A percentile compares a stretch with the other conserved stretches of the same genome.
These are phyloP conservation scores for Trypethelium eluteriae DNA, from an alignment of 495 filamentous ascomycete species.

Conservation along the genomic window DNA sequence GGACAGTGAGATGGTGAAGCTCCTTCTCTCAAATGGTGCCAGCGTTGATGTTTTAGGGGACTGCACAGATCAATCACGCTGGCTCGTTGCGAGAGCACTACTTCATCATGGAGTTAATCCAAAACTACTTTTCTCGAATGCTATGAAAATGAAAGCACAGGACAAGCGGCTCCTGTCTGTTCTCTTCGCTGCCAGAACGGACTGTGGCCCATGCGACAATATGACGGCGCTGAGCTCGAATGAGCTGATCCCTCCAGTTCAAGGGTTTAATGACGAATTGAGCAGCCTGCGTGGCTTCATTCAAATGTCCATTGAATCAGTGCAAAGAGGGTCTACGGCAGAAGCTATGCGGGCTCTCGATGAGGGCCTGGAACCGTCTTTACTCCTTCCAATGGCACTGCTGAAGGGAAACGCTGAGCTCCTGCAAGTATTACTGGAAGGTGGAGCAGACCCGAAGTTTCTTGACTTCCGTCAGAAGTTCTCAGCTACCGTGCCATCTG, in stretches of 20 bases:
- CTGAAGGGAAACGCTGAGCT: neutral
- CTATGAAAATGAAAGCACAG: neutral
- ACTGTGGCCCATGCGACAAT: too few relatives aligned
- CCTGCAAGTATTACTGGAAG: neutral
- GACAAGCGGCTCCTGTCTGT: neutral
- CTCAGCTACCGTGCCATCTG: neutral
- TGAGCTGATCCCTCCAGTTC: too few relatives aligned
- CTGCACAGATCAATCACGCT: neutral
- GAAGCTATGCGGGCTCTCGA: neutral
- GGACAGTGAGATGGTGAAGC: neutral
- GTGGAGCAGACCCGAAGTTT: neutral
- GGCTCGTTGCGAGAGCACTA: neutral
- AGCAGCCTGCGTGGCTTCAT: too few relatives aligned
- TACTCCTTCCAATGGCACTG: neutral
- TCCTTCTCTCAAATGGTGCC: neutral
- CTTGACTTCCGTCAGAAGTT: neutral
- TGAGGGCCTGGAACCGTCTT: neutral
- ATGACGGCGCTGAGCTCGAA: too few relatives aligned
- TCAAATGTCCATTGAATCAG: too few relatives aligned
- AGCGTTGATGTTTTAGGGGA: neutral
- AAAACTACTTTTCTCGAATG: neutral
- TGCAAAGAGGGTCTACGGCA: neutral
- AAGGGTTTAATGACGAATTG: too few relatives aligned
- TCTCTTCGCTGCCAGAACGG: too few relatives aligned
- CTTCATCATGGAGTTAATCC: neutral